phyloP scores from a whole-genome alignment of 305 asterid species.

The Rubia peregrina region DNA sequence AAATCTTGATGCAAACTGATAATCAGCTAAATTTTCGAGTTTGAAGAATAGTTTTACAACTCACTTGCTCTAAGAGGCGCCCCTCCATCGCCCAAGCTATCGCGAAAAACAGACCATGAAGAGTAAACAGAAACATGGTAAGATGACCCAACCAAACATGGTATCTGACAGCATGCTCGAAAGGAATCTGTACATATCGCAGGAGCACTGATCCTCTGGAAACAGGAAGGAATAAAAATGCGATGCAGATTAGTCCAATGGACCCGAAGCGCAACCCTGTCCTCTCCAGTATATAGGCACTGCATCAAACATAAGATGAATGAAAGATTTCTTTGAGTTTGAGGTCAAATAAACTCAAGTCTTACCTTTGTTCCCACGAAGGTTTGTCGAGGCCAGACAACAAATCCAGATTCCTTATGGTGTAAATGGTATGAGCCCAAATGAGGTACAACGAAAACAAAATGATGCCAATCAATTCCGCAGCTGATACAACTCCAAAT shows the following conservation, averaged over 20 bases:
- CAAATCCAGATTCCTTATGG: constrained; percentile 27
- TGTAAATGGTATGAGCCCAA: constrained; percentile 48
- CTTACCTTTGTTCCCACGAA: constrained; percentile 38
- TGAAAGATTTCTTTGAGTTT: neutral
- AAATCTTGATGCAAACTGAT: no score
- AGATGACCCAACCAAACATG: constrained; percentile 95
- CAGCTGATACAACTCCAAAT: constrained; percentile 85
- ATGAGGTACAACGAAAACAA: constrained; percentile 38
- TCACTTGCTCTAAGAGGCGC: constrained; percentile 40
- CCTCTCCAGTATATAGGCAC: constrained; percentile 43
- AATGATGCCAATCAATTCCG: constrained; percentile 60
- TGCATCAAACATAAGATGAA: constrained; percentile 15
- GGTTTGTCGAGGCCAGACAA: constrained; percentile 28
- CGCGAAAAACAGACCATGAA: constrained; percentile 61
- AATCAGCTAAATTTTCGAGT: neutral
- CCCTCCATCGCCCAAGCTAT: constrained; percentile 58
- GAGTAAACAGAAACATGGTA: constrained; percentile 62
- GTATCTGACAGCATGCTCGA: constrained; percentile 77
- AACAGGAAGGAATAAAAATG: constrained; percentile 57
- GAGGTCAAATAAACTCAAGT: neutral
- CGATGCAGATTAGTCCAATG: constrained; percentile 63
- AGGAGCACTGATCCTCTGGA: constrained; percentile 79
- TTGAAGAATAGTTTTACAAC: constrained; percentile 7
- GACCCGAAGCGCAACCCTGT: constrained; percentile 59
- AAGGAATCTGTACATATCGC: constrained; percentile 66